Conservation (phyloP, 148 eudicot genomes). For the Heliosperma pusillum region DNA sequence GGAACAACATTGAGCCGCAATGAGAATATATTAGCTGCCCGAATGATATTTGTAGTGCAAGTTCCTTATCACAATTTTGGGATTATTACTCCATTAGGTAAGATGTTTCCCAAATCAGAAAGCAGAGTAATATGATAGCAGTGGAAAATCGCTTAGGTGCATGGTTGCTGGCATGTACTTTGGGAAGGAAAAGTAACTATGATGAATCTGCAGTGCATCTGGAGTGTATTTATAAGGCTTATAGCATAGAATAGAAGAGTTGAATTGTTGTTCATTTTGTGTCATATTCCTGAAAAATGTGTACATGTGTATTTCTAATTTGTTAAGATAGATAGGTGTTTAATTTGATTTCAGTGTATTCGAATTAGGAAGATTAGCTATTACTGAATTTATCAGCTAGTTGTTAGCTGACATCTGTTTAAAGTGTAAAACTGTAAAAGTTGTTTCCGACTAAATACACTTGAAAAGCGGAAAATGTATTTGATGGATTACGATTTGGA, state of each 20-base stretch:
- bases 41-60: not conserved
- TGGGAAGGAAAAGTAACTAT: not conserved
- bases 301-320: not conserved
- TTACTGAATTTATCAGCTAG: not conserved
- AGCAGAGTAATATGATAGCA: not conserved
- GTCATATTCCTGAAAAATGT: not conserved
- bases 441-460: not conserved
- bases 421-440: not conserved
- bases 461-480: not conserved
- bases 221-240: not conserved
- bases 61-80: not conserved
- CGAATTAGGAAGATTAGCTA: not conserved
- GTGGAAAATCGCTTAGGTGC: not conserved
- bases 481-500: not conserved
- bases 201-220: not conserved
- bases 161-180: not conserved
- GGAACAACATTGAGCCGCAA: not conserved
- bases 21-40: conserved; percentile 1
- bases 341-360: not conserved
- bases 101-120: not conserved
- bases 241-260: not conserved
- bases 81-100: not conserved
- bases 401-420: not conserved
- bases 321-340: not conserved
- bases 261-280: not conserved